Percentiles rank a stretch among this genome's conserved stretches.
Conservation (phyloP, 768 basidiomycete species). For the Lepiota subincarnata region DNA sequence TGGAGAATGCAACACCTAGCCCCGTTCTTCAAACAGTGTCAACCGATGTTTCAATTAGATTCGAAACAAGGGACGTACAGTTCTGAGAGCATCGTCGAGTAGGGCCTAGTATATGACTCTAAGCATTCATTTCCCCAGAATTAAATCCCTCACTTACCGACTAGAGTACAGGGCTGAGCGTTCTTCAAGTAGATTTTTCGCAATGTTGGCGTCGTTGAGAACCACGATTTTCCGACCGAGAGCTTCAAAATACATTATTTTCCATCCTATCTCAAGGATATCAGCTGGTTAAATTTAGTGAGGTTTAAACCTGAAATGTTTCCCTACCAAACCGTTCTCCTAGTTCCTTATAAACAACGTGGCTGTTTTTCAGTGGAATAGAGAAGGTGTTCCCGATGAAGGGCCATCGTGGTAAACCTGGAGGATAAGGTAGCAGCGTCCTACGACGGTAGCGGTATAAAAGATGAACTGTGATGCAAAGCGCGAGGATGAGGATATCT, state of each 20-base stretch:
- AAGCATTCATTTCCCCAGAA: neutral
- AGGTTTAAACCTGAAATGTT: too few relatives aligned
- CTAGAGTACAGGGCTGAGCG: constrained; percentile 12
- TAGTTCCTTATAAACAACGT: constrained; percentile 7
- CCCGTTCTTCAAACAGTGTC: neutral
- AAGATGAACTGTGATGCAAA: neutral
- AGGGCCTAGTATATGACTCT: neutral
- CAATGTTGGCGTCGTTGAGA: constrained; percentile 12
- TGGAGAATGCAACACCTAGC: neutral
- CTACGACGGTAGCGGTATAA: neutral
- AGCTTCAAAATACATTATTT: constrained; percentile 10
- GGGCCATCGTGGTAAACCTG: constrained; percentile 9
- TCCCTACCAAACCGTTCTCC: constrained; percentile 11
- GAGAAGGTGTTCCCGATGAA: constrained; percentile 12
- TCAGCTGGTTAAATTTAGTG: neutral
- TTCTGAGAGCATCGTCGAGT: neutral
- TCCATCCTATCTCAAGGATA: neutral
- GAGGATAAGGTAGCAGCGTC: neutral
- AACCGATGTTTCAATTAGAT: neutral
- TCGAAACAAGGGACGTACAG: neutral
- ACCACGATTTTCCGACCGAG: constrained; percentile 13
- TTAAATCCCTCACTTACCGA: neutral
- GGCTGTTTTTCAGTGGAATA: constrained; percentile 7
- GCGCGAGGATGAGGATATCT: too few relatives aligned
- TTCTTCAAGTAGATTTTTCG: constrained; percentile 11